Evolutionary conservation across 441 rosid species (phyloP).

Genomic region (Theobroma grandiflorum): DNA sequence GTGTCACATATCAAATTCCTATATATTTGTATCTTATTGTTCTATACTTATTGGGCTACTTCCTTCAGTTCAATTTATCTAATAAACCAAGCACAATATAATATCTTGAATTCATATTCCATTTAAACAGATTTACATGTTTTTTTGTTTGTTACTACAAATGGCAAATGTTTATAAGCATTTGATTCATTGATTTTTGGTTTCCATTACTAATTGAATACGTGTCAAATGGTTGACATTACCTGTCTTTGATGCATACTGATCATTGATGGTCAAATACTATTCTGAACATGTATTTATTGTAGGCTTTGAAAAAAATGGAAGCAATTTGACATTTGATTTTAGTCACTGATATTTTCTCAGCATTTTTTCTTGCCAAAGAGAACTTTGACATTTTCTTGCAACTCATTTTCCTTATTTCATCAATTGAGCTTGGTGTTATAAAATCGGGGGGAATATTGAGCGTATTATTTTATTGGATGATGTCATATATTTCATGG

Average conservation of each 20-base stretch:
- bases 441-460: background rate
- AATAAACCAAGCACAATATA: background rate
- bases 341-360: background rate
- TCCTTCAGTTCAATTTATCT: background rate
- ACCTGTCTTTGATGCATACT: background rate
- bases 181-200: background rate
- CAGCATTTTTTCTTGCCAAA: constrained; percentile 3
- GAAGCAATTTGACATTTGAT: background rate
- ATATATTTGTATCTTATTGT: background rate
- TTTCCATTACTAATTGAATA: background rate
- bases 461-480: background rate
- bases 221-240: background rate
- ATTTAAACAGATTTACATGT: background rate
- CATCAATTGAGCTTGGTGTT: background rate
- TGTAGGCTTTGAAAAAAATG: constrained; percentile 16
- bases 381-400: background rate
- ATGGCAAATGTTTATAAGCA: background rate
- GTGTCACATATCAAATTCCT: background rate
- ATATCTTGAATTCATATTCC: background rate
- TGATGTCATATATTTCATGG: background rate
- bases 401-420: background rate
- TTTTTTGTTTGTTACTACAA: background rate
- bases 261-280: background rate
- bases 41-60: background rate
- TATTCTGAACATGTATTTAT: background rate